Conservation (phyloP, 2,329 filamentous ascomycete genomes). For the Phialophora macrospora region DNA sequence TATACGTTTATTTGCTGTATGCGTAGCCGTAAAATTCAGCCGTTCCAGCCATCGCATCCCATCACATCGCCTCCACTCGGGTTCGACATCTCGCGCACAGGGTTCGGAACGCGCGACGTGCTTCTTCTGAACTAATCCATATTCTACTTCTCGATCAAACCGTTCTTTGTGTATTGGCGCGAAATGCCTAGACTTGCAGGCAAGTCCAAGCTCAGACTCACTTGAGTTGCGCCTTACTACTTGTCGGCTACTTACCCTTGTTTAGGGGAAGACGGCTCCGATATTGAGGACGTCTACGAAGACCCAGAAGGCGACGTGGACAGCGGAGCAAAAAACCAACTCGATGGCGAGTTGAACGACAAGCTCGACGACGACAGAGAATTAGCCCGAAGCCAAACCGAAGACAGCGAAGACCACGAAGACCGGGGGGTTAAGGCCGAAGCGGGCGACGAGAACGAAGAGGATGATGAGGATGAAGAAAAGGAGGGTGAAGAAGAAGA, state of each 20-base stretch:
- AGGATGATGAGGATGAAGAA: constrained; percentile 34
- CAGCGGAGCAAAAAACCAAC: constrained; percentile 25
- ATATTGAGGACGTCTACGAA: constrained; percentile 15
- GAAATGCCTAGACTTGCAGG: constrained; percentile 12
- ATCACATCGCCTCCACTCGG: background rate
- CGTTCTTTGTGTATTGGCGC: background rate
- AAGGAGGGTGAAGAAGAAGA: constrained; percentile 11
- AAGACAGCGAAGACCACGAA: constrained; percentile 46
- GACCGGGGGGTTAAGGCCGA: constrained; percentile 45
- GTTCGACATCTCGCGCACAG: background rate
- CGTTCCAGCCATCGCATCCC: background rate
- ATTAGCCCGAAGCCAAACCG: constrained; percentile 45
- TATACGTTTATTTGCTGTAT: background rate
- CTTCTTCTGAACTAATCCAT: background rate
- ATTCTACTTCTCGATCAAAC: background rate
- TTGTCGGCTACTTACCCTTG: constrained; percentile 14
- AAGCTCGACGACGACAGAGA: constrained; percentile 42
- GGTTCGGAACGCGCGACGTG: background rate
- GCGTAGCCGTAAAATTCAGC: background rate
- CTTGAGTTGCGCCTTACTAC: background rate
- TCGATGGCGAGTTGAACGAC: constrained; percentile 35
- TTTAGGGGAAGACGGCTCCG: background rate
- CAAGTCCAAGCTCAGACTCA: constrained; percentile 6
- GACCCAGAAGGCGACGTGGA: constrained; percentile 16
- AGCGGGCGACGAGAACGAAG: constrained; percentile 47